These are phyloP conservation scores for Candida takata DNA, from an alignment of 805 yeast genomes.

Conservation along the genomic window DNA sequence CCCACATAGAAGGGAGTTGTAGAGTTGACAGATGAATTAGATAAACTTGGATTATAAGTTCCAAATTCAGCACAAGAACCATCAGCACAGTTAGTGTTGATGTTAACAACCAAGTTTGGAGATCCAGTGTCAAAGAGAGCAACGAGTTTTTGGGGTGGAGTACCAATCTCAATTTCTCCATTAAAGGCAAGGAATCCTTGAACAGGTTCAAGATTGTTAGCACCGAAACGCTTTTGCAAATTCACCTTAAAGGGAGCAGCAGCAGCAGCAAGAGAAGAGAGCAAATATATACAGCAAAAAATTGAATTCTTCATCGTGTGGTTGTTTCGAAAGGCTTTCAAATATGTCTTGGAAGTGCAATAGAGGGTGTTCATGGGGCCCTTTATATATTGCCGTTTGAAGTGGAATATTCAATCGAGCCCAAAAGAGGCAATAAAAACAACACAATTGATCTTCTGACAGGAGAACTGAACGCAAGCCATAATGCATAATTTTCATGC, in stretches of 20 bases:
- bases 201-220: background rate
- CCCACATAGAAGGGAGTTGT: background rate
- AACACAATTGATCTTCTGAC: constrained; percentile 1
- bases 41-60: constrained; percentile 4
- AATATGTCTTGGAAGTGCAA: too few relatives aligned
- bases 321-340: too few relatives aligned
- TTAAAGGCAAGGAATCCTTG: constrained; percentile 2
- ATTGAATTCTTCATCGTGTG: constrained; percentile 3
- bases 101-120: constrained; percentile 4
- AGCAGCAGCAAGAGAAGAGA: constrained; percentile 1
- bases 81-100: constrained; percentile 3
- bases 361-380: background rate
- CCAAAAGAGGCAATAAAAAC: background rate
- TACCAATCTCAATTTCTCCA: constrained; percentile 9
- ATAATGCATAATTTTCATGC: background rate
- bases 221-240: constrained; percentile 4
- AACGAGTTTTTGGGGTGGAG: constrained; percentile 11
- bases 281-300: background rate
- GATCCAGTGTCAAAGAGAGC: constrained; percentile 19
- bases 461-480: background rate
- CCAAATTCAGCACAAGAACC: constrained; percentile 2
- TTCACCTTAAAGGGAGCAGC: constrained; percentile 7
- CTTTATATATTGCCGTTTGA: background rate
- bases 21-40: constrained; percentile 3
- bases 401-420: background rate